Conservation (phyloP, 148 eudicot species). For the Rhododendron griersonianum region DNA sequence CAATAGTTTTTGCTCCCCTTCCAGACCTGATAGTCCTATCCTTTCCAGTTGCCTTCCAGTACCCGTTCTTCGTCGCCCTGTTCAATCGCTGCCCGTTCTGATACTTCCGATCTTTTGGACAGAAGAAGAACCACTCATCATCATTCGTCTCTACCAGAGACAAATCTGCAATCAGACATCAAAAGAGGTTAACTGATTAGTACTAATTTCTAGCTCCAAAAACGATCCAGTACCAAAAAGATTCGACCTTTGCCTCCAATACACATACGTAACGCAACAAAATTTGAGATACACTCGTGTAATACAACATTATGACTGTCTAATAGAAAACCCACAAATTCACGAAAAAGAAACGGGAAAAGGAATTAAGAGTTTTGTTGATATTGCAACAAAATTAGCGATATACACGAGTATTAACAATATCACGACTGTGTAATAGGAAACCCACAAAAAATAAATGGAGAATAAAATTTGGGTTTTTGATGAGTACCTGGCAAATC, state of each 20-base stretch:
- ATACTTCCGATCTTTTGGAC: conserved; percentile 91
- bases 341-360: background rate
- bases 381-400: too few species aligned
- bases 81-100: conserved; percentile 87
- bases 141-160: conserved; percentile 63
- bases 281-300: background rate
- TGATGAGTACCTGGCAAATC: conserved; percentile 66
- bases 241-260: background rate
- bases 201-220: background rate
- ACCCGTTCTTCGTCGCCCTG: conserved; percentile 76
- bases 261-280: background rate
- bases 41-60: conserved; percentile 98
- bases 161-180: conserved; percentile 44
- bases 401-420: too few species aligned
- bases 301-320: background rate
- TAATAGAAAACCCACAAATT: background rate
- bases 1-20: conserved; percentile 49
- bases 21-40: conserved; percentile 63
- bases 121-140: conserved; percentile 91
- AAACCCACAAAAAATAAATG: too few species aligned
- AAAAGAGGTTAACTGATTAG: background rate
- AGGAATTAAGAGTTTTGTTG: background rate
- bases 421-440: too few species aligned
- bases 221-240: background rate
- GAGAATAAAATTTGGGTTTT: background rate